Evolutionary conservation across 495 filamentous ascomycete species (phyloP), one percentile per base, ranked within the genome.

Genomic region (Thermothielavioides terrestris): DNA sequence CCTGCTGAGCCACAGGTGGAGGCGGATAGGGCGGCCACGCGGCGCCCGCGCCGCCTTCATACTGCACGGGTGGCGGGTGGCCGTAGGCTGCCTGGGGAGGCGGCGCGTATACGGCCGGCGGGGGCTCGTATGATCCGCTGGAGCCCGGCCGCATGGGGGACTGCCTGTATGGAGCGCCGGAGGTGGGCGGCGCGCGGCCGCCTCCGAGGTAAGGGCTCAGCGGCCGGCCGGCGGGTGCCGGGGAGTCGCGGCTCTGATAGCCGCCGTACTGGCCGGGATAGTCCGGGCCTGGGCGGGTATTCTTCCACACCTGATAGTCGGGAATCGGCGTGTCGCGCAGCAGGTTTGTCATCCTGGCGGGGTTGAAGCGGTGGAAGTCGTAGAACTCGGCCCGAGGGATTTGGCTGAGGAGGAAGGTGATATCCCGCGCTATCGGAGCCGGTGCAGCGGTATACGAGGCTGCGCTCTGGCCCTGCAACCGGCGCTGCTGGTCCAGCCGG

Each of bases 321-420:
- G 86, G 86, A 15, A 94, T 71, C 4, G 78, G 66, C 6, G 82
- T 77, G 42, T 78, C 74, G 23, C 78, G 79, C 23, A 98, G 67
- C 18, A 95, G 74, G 11, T 80, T 77, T 6, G 95, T 82, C 69
- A 94, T 72, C 53, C 76, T 78, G 51, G 79, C 77, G 5, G 90
- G 69, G 48, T 75, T 82, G 58, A 96, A 85, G 15, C 72, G 52
- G 65, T 76, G 51, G 70, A 75, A 49, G 28, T 79, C 75, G 64
- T 92, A 95, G 2, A 76, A 64, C 15, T 87, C 80, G 12, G 88
- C 82, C 15, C 78, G 68, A 9, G 92, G 92, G 30, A 98, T 84
- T 54, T 89, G 82, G 57, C 84, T 82, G 23, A 98, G 69, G 17
- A 98, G 73, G 60, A 89, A 84, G 9, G 81, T 84, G 46, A 97